Conservation (phyloP, 1,284 basidiomycete genomes). For the Irpex rosettiformis region DNA sequence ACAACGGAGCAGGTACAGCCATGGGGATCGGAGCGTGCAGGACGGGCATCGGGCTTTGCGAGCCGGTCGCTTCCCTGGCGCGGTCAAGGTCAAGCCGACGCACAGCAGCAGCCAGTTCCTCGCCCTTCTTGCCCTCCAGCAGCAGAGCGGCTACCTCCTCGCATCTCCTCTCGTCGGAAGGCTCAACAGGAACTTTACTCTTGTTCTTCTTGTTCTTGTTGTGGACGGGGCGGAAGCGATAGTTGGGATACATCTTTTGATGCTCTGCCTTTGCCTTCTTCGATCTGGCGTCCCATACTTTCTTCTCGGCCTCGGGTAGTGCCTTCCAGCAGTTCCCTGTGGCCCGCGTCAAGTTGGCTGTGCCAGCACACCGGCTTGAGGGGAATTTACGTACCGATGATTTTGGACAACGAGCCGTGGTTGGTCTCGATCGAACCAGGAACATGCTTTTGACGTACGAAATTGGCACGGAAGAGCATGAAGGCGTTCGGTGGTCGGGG, state of each 20-base stretch:
- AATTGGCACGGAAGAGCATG: conserved; percentile 90
- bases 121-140: conserved; percentile 47
- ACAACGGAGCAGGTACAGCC: conserved; percentile 16
- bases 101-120: conserved; percentile 61
- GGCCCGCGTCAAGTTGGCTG: not conserved
- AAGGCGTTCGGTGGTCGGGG: conserved; percentile 91
- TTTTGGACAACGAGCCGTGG: conserved; percentile 73
- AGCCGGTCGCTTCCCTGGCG: conserved; percentile 20
- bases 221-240: conserved; percentile 68
- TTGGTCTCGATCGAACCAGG: conserved; percentile 82
- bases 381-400: conserved; percentile 49
- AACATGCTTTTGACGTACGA: conserved; percentile 77
- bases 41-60: conserved; percentile 17
- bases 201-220: conserved; percentile 35
- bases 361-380: not conserved
- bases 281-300: conserved; percentile 61
- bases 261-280: conserved; percentile 67
- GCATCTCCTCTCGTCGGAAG: conserved; percentile 38
- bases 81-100: conserved; percentile 44
- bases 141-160: conserved; percentile 56
- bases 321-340: conserved; percentile 67
- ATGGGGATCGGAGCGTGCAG: conserved; percentile 13
- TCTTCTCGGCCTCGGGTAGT: conserved; percentile 63
- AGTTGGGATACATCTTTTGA: conserved; percentile 56
- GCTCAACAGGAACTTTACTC: conserved; percentile 24